Evolutionary conservation across 176 grass and related monocot species (phyloP), one percentile per base, ranked within the genome.

Genomic region (Rhynchospora breviuscula): DNA sequence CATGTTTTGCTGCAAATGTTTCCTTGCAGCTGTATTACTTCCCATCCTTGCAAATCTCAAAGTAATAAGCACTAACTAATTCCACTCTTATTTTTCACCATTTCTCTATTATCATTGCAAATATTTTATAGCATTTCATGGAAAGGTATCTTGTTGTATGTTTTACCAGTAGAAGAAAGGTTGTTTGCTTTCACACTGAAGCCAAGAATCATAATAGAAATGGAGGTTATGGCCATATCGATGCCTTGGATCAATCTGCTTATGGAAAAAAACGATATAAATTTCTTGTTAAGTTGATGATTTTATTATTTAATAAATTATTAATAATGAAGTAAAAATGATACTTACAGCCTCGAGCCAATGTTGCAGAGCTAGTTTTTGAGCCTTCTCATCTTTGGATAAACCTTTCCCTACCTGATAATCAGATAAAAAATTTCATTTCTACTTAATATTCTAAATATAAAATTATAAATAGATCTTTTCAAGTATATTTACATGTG

Each of bases 151-250:
- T 60, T 40, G 14, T 51, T 4, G 33, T 54, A 72, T 46, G 25
- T 77, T 85, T 63, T 40, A 97, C 94, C 94, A 97, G 88, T 97
- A 97, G 85, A 97, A 97, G 88, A 97, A 97, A 54, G 94, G 92
- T 8, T 97, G 88, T 76, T 91, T 94, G 94, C 94, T 94, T 78
- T 94, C 92, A 3, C 88, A 91, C 54, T 83, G 65, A 66, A 95
- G 85, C 96, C 96, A 99, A 83, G 85, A 89, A 63, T 95, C 93
- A 48, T 99, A 99, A 83, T 99, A 99, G 68, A 87, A 94, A 63
- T 91, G 94, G 57, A 97, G 92, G 73, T 94, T 97, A 35, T 97
- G 94, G 2, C 94, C 94, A 9, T 97, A 97, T 8, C 94, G 94
- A 84, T 97, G 94, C 10, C 92, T 81, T 8, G 94, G 94, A 88